These are phyloP conservation scores for Pleoardoris graminearum DNA, from an alignment of 2,329 filamentous ascomycete species.

Conservation along the genomic window DNA sequence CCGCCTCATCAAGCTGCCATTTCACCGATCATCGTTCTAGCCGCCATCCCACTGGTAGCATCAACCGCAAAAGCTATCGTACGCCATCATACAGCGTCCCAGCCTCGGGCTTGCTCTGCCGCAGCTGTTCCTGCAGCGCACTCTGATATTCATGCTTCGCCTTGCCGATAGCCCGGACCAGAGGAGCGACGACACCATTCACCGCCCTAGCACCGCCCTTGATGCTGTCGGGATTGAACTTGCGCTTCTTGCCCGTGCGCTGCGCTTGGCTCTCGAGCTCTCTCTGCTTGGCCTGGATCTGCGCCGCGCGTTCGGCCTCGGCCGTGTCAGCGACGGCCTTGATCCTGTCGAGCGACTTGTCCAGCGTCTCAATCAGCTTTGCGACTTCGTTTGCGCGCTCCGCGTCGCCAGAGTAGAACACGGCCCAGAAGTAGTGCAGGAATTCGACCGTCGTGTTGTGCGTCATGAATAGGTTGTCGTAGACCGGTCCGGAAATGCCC, in stretches of 20 bases:
- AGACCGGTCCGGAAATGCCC: constrained; percentile 51
- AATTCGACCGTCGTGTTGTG: constrained; percentile 95
- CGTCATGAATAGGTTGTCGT: constrained; percentile 70
- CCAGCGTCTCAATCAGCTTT: constrained; percentile 80
- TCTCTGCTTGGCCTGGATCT: constrained; percentile 67
- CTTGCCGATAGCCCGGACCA: constrained; percentile 68
- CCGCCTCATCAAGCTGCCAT: not conserved
- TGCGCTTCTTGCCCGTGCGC: constrained; percentile 72
- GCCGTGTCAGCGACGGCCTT: constrained; percentile 78
- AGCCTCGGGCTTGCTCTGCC: constrained; percentile 14
- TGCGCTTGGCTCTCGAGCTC: constrained; percentile 72
- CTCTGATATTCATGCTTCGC: constrained; percentile 73
- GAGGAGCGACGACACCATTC: constrained; percentile 73
- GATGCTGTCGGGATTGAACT: constrained; percentile 68
- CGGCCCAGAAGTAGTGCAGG: constrained; percentile 94
- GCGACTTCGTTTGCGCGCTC: constrained; percentile 79
- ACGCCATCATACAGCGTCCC: constrained; percentile 7
- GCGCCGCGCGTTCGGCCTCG: constrained; percentile 70
- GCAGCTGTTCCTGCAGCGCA: constrained; percentile 65
- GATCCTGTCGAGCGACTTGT: constrained; percentile 76
- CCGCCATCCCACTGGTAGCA: not conserved
- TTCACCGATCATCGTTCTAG: not conserved
- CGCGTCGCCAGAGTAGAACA: constrained; percentile 85
- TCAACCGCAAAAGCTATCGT: not conserved
- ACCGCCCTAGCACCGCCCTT: constrained; percentile 78